Evolutionary conservation across 2,329 filamentous ascomycete species (phyloP).

Genomic region (Cercospora sp.): DNA sequence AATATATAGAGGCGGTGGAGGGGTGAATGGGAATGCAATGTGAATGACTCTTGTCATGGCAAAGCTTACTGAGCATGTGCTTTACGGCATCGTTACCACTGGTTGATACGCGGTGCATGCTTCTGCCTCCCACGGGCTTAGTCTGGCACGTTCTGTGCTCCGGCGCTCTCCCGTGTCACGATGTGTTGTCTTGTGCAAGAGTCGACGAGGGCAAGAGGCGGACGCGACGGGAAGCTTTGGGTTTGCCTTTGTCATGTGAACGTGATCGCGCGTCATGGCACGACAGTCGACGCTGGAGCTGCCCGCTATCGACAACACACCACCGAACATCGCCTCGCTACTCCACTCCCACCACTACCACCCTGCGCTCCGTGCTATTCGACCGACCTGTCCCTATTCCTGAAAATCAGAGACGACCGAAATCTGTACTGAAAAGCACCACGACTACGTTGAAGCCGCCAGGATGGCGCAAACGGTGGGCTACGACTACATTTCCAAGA

Average conservation of each 20-base stretch:
- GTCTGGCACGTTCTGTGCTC: neutral
- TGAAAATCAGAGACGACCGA: neutral
- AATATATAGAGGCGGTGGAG: neutral
- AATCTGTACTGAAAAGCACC: neutral
- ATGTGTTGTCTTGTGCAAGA: neutral
- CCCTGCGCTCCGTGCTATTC: neutral
- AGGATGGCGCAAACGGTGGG: conserved; percentile 51
- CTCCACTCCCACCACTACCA: neutral
- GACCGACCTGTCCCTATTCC: neutral
- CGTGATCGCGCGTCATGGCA: conserved; percentile 5
- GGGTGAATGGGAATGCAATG: conserved; percentile 2
- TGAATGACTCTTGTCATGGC: conserved; percentile 16
- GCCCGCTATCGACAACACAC: neutral
- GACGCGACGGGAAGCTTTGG: neutral
- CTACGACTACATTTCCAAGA: conserved; percentile 99
- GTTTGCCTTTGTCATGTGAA: neutral
- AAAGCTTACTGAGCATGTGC: conserved; percentile 11
- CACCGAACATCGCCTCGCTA: neutral
- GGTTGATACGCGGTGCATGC: conserved; percentile 3
- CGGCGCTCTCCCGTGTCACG: neutral
- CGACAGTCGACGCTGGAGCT: neutral
- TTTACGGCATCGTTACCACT: conserved; percentile 10
- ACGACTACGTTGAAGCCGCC: neutral
- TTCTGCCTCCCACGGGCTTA: neutral
- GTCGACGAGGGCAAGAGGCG: neutral